Percentiles rank a stretch among this genome's conserved stretches.
Conservation (phyloP, 176 grass and related monocot species). For the Panicum miliaceum region DNA sequence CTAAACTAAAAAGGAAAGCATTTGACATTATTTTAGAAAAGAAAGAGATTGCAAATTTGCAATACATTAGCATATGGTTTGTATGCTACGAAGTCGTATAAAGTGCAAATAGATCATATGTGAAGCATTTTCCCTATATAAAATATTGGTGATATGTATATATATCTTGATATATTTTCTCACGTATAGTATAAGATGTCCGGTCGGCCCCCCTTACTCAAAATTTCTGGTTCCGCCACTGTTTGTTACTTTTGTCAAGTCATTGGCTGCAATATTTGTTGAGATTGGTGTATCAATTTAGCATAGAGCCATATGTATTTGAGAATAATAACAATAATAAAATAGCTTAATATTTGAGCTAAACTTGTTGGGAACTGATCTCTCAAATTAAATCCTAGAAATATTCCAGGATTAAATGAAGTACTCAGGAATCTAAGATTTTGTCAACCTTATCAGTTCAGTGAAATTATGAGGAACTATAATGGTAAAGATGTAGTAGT, state of each 20-base stretch:
- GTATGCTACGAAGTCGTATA: too few relatives aligned
- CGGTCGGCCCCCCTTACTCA: too few relatives aligned
- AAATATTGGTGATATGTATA: too few relatives aligned
- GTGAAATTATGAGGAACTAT: background rate
- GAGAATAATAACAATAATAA: background rate
- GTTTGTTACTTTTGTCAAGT: background rate
- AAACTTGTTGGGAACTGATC: background rate
- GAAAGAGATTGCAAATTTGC: too few relatives aligned
- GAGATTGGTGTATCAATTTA: background rate
- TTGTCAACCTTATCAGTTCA: background rate
- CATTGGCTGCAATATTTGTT: background rate
- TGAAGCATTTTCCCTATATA: too few relatives aligned
- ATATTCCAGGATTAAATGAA: background rate
- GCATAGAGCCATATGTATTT: background rate
- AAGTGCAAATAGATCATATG: too few relatives aligned
- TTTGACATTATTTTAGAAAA: too few relatives aligned
- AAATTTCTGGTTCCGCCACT: too few relatives aligned
- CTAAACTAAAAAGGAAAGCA: too few relatives aligned
- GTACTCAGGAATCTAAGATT: background rate
- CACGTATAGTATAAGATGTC: too few relatives aligned
- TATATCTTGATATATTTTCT: too few relatives aligned
- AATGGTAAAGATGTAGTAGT: background rate
- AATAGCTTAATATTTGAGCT: background rate
- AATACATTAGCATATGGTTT: too few relatives aligned
- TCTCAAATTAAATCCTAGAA: background rate